Conservation (phyloP, 768 basidiomycete genomes). For the Mycena galopus region DNA sequence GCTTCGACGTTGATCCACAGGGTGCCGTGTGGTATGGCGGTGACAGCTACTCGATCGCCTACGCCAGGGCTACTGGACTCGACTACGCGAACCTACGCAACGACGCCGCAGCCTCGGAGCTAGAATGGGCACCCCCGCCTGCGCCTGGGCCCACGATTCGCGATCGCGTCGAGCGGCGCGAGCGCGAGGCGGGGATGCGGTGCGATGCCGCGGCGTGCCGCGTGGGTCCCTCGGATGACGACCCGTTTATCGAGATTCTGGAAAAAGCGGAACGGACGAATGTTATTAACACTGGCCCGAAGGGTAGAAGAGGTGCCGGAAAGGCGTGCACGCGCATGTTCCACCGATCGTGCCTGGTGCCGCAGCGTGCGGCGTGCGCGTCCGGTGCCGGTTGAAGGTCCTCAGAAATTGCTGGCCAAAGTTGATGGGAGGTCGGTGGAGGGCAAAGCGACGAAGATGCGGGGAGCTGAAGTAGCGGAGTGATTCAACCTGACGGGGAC, state of each 20-base stretch:
- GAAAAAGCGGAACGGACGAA: not conserved
- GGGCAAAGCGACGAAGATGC: too few species aligned
- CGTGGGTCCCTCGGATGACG: not conserved
- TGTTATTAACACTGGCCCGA: not conserved
- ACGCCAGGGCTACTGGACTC: not conserved
- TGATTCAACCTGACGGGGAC: too few species aligned
- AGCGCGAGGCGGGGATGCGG: not conserved
- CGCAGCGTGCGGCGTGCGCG: too few species aligned
- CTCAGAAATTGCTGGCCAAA: too few species aligned
- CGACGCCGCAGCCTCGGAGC: not conserved
- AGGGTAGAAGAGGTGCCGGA: too few species aligned
- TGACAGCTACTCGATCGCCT: not conserved
- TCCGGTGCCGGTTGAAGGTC: too few species aligned
- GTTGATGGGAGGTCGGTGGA: too few species aligned
- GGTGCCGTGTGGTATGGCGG: not conserved
- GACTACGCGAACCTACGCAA: not conserved
- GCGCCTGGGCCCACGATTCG: not conserved
- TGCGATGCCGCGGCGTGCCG: not conserved
- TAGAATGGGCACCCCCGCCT: not conserved
- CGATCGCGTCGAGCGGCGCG: not conserved
- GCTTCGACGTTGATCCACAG: not conserved
- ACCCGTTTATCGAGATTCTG: not conserved
- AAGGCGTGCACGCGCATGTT: not conserved
- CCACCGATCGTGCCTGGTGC: too few species aligned
- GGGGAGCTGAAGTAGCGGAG: too few species aligned